phyloP scores from a whole-genome alignment of 2,329 filamentous ascomycete species.

The Calonectria pauciramosa region DNA sequence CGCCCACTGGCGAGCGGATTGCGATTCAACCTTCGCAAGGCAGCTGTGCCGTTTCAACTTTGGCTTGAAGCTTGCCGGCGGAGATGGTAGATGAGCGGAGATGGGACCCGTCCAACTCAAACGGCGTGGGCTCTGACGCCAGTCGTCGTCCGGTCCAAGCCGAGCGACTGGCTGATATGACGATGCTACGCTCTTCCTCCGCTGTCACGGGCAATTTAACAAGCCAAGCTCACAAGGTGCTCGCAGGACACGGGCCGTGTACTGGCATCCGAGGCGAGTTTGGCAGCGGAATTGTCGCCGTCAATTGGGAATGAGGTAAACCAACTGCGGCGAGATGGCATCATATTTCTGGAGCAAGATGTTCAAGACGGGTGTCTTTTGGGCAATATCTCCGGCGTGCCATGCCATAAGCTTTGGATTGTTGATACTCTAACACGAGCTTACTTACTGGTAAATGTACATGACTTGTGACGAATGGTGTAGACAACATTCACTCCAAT shows the following conservation, averaged over 20 bases:
- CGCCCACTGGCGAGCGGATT: conserved; percentile 34
- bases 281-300: not conserved
- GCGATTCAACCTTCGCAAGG: conserved; percentile 35
- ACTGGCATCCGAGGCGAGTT: not conserved
- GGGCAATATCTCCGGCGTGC: conserved; percentile 17
- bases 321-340: not conserved
- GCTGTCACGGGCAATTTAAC: not conserved
- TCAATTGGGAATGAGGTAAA: not conserved
- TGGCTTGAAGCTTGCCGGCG: conserved; percentile 20
- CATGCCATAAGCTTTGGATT: conserved; percentile 26
- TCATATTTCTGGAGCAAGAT: not conserved
- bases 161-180: conserved; percentile 13
- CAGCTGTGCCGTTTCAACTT: conserved; percentile 39
- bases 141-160: conserved; percentile 26
- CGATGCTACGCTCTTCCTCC: not conserved
- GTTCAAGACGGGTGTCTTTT: not conserved
- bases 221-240: not conserved
- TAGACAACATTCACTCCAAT: not conserved
- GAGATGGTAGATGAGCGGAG: conserved; percentile 33
- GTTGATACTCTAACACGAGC: conserved; percentile 14
- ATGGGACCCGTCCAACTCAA: conserved; percentile 37
- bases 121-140: conserved; percentile 39
- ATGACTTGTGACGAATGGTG: not conserved
- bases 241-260: not conserved
- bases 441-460: not conserved